These are phyloP conservation scores for Camelina laxa DNA, from an alignment of 345 rosid genomes.

Conservation along the genomic window DNA sequence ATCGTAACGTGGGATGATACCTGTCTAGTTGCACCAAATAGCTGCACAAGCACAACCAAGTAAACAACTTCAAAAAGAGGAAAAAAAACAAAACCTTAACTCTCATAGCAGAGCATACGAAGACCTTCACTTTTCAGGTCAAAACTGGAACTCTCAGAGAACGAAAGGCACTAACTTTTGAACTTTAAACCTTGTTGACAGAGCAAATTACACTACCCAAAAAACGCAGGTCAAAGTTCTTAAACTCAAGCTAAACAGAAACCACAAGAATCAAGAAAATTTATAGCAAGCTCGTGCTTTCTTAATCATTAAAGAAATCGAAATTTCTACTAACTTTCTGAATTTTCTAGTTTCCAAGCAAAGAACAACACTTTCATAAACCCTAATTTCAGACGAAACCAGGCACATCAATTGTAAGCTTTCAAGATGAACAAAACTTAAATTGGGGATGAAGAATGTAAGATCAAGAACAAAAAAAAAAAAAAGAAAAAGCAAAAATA, in stretches of 20 bases:
- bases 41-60: conserved; percentile 32
- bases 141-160: not conserved
- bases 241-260: conserved; percentile 23
- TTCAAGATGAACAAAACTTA: conserved; percentile 35
- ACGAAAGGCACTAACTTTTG: conserved; percentile 3
- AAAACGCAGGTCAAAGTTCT: conserved; percentile 4
- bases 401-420: conserved; percentile 15
- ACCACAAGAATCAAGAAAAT: not conserved
- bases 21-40: conserved; percentile 24
- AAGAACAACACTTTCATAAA: conserved; percentile 8
- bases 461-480: conserved; percentile 1
- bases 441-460: conserved; percentile 8
- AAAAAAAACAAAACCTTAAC: not conserved
- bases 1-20: conserved; percentile 26
- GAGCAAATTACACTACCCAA: not conserved
- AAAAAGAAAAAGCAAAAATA: conserved; percentile 8
- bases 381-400: conserved; percentile 32
- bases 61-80: conserved; percentile 6
- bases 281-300: not conserved
- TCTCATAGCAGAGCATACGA: not conserved
- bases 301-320: not conserved
- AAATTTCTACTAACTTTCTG: not conserved
- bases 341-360: not conserved
- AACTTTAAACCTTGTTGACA: conserved; percentile 3
- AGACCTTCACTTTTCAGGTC: conserved; percentile 13